These are phyloP conservation scores for Ogataea corticis DNA, from an alignment of 805 yeast genomes.

Conservation along the genomic window DNA sequence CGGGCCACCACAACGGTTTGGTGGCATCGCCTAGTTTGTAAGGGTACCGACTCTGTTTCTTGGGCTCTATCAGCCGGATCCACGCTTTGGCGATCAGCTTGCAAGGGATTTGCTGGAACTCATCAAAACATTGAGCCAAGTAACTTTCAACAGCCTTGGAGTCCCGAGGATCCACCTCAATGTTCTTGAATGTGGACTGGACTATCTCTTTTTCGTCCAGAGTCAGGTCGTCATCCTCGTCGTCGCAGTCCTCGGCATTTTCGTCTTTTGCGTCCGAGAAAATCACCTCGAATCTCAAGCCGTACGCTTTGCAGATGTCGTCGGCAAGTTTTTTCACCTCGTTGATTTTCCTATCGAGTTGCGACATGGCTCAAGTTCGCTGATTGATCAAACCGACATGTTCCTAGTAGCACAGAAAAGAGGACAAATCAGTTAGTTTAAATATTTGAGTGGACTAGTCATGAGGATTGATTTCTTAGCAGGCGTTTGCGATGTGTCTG, in stretches of 20 bases:
- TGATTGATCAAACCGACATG: background rate
- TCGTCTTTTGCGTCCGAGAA: constrained; percentile 13
- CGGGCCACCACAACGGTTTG: constrained; percentile 77
- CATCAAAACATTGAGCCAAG: constrained; percentile 35
- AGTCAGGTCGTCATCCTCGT: constrained; percentile 4
- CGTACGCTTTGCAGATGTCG: constrained; percentile 14
- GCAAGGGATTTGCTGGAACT: constrained; percentile 55
- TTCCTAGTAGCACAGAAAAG: background rate
- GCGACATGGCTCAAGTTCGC: constrained; percentile 11
- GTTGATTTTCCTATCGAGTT: constrained; percentile 11
- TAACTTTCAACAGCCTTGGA: constrained; percentile 24
- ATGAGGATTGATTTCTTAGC: background rate
- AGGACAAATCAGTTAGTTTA: constrained; percentile 13
- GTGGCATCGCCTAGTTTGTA: constrained; percentile 51
- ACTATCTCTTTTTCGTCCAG: constrained; percentile 11
- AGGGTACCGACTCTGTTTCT: constrained; percentile 62
- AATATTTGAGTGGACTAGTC: constrained; percentile 5
- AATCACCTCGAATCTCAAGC: constrained; percentile 13
- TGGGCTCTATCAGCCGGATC: constrained; percentile 67
- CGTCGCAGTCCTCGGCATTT: background rate
- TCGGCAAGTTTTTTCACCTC: constrained; percentile 15
- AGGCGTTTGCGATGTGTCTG: constrained; percentile 4
- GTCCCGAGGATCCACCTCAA: constrained; percentile 20
- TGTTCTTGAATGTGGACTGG: constrained; percentile 17
- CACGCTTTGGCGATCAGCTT: constrained; percentile 64